Base-by-base conservation (phyloP, 148 eudicot genomes). In the Talinum fruticosum region DNA sequence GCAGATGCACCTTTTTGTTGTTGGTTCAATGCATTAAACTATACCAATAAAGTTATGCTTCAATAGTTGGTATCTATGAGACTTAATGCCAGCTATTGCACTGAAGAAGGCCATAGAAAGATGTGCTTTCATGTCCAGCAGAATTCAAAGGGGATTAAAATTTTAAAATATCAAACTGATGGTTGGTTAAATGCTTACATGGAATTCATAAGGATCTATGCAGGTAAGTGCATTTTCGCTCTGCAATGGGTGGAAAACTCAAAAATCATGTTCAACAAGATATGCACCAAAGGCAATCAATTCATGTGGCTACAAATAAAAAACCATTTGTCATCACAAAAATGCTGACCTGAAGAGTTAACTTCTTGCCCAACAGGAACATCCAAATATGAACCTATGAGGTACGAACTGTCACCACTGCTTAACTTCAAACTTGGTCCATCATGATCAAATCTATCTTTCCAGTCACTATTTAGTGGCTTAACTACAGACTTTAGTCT, bases 321-420 rank as follows among this genome's bases (percentile, higher is more conserved):
- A 54, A 49, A 45, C 18, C 35, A 34, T 74, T 62, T 26, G 5
- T 62, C 15, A 62, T 62, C 66, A 62, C 66, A 26, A 21, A 64
- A 47, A 16, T 32, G 38, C 89, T 78, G 80, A 96, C 99, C 98
- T 91, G 92, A 72, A 80, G 89, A 76, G 85, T 69, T 88, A 76
- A 91, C 86, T 83, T 96, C 98, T 86, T 96, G 98, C 71, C 98
- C 99, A 76, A 96, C 85, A 59, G 99, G 99, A 75, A 96, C 92
- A 85, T 96, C 97, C 80, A 96, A 89, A 86, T 86, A 96, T 38
- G 99, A 93, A 38, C 99, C 98, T 23, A 96, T 86, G 70, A 87
- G 95, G 79, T 82, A 91, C 12, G 87, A 45, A 79, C 70, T 87
- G 78, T 96, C 99, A 75, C 88, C 84, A 78, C 83, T 80, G 68